Base-by-base conservation (phyloP, 768 basidiomycete species). In the Lyophyllum decastes region DNA sequence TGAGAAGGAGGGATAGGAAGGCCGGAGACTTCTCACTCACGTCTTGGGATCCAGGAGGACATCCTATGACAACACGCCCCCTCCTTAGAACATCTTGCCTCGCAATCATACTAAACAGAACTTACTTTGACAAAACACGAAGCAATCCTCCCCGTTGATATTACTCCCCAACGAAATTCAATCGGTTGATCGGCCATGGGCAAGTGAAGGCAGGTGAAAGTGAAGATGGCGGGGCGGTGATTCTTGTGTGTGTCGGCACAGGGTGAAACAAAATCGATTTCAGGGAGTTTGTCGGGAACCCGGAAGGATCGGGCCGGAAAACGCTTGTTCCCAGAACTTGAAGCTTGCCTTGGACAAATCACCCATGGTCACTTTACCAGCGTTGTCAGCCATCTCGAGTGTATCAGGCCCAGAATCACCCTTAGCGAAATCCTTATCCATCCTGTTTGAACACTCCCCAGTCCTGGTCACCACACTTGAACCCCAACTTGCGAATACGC, bases 111-210 rank as follows among this genome's bases (percentile, higher is more conserved):
- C 1, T 14, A n/a, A 14, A 12, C 5, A 16, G 24, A 5, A 49
- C 57, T 56, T 57, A 89, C 92, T 77, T 82, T 84, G 11, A 85
- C 81, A 68, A 94, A 95, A 11, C 68, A 70, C 27, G 75, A 75
- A 9, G 92, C 85, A 57, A 94, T 95, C 19, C 69, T 67, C 27
- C 91, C 92, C 1, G 92, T 93, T 12, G 92, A 90, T 60, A 96
- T 88, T 61, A 95, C 90, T 17, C 94, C 93, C 94, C 93, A 94
- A 54, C 84, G 84, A 53, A 93, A 70, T 17, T 74, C 75, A 47
- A 78, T 72, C 1, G 77, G 75, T 60, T 73, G 71, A 17, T 58
- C 60, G 46, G 73, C 60, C 75, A 77, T 78, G 34, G 54, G 46
- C 51, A 43, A n/a, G 48, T 40, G n/a, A 25, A 27, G 35, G 49